These are phyloP conservation scores for Eutypella sp. DNA, from an alignment of 2,329 filamentous ascomycete genomes.

Conservation along the genomic window DNA sequence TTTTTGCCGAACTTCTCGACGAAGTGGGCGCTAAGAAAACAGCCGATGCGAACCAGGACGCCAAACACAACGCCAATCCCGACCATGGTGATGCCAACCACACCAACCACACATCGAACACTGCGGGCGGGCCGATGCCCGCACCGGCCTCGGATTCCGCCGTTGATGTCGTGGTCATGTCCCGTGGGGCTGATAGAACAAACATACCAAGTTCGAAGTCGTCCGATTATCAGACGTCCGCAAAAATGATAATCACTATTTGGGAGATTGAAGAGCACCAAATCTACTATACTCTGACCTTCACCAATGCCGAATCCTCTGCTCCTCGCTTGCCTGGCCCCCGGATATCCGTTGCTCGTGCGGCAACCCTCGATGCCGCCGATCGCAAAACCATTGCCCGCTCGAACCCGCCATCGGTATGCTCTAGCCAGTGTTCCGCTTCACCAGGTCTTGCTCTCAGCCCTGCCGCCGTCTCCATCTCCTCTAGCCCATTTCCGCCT, in stretches of 20 bases:
- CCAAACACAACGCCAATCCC: conserved; percentile 32
- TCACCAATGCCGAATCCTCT: conserved; percentile 55
- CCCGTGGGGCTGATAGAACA: conserved; percentile 38
- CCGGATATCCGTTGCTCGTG: conserved; percentile 34
- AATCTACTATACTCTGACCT: conserved; percentile 69
- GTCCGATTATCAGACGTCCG: conserved; percentile 44
- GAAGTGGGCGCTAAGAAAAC: conserved; percentile 32
- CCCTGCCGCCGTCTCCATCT: conserved; percentile 49
- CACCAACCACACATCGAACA: conserved; percentile 25
- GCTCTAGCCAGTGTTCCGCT: conserved; percentile 43
- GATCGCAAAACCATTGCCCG: conserved; percentile 40
- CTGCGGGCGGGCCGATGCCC: conserved; percentile 19
- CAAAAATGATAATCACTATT: conserved; percentile 72
- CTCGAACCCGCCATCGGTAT: conserved; percentile 41
- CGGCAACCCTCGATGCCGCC: conserved; percentile 39
- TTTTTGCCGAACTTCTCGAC: conserved; percentile 48
- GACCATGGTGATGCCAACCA: too few relatives aligned
- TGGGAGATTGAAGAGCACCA: conserved; percentile 65
- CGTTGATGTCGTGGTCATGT: conserved; percentile 63
- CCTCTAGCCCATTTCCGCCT: conserved; percentile 59
- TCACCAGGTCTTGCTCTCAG: conserved; percentile 42
- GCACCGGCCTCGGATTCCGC: conserved; percentile 52
- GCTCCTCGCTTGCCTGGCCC: conserved; percentile 26
- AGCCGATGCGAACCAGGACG: conserved; percentile 9
- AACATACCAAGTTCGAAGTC: conserved; percentile 31